Evolutionary conservation across 2,329 filamentous ascomycete species (phyloP).

Genomic region (Alternaria sp.): DNA sequence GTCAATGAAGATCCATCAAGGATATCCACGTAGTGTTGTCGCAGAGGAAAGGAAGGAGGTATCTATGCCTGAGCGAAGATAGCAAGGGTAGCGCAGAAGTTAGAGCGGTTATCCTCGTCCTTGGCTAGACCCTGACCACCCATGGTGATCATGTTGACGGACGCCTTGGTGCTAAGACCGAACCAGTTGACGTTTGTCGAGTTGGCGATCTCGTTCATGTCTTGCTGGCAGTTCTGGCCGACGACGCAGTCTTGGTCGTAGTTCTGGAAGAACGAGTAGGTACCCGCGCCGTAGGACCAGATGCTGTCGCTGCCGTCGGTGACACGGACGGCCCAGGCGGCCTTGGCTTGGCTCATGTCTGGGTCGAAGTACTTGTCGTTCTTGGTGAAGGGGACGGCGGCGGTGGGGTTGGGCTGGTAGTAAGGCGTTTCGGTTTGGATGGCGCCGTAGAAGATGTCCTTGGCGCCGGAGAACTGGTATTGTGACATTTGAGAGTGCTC

Average conservation of each 20-base stretch:
- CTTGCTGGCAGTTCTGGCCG: constrained; percentile 58
- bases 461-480: constrained; percentile 68
- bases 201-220: constrained; percentile 56
- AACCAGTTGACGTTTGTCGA: constrained; percentile 55
- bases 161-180: constrained; percentile 57
- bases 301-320: constrained; percentile 48
- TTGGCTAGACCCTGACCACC: constrained; percentile 44
- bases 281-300: constrained; percentile 56
- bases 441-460: constrained; percentile 68
- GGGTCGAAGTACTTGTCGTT: constrained; percentile 54
- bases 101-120: constrained; percentile 55
- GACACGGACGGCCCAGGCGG: constrained; percentile 56
- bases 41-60: not conserved
- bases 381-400: constrained; percentile 63
- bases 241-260: constrained; percentile 60
- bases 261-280: constrained; percentile 67
- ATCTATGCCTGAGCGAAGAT: constrained; percentile 40
- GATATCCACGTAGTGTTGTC: not conserved
- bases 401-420: constrained; percentile 70
- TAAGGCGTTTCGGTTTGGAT: constrained; percentile 76
- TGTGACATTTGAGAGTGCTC: constrained; percentile 75
- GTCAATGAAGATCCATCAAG: constrained; percentile 15
- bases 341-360: constrained; percentile 49
- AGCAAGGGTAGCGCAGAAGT: constrained; percentile 58
- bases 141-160: constrained; percentile 57